These are phyloP conservation scores for Blastomyces silverae DNA, from an alignment of 2,329 filamentous ascomycete species.

Conservation along the genomic window DNA sequence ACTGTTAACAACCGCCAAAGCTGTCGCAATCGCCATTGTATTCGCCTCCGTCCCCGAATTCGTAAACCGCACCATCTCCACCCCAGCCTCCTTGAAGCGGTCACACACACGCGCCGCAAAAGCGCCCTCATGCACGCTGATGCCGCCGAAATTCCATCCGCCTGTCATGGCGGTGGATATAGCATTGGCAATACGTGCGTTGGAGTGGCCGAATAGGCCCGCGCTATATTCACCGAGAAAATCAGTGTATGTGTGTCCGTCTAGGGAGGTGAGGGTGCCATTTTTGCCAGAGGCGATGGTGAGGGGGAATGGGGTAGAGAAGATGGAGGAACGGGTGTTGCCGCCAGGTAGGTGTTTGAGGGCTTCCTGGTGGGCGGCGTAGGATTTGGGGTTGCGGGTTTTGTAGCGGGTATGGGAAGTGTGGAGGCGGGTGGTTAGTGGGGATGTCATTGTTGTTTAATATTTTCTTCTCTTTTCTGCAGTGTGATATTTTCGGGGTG, in stretches of 20 bases:
- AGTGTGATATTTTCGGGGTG: neutral
- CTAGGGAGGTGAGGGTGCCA: constrained; percentile 30
- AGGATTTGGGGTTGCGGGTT: constrained; percentile 5
- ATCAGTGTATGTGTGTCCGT: constrained; percentile 47
- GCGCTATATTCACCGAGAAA: constrained; percentile 59
- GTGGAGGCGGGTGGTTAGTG: neutral
- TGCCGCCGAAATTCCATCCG: constrained; percentile 52
- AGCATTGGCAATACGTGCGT: constrained; percentile 48
- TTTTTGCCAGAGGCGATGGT: constrained; percentile 28
- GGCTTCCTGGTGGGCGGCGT: constrained; percentile 1
- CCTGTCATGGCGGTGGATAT: constrained; percentile 42
- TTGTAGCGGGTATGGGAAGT: constrained; percentile 1
- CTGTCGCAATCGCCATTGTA: constrained; percentile 50
- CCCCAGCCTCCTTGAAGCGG: constrained; percentile 41
- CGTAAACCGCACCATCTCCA: constrained; percentile 55
- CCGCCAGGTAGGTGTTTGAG: constrained; percentile 7
- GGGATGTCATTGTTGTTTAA: neutral
- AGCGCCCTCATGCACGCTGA: constrained; percentile 47
- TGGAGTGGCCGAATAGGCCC: constrained; percentile 59
- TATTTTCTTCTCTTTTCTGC: neutral
- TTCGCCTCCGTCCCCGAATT: constrained; percentile 63
- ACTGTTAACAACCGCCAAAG: constrained; percentile 41
- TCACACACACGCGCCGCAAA: constrained; percentile 49
- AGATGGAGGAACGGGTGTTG: constrained; percentile 4
- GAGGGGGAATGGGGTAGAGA: constrained; percentile 30